These are phyloP conservation scores for Kondoa subrosea DNA, from an alignment of 768 basidiomycete species.

Conservation along the genomic window DNA sequence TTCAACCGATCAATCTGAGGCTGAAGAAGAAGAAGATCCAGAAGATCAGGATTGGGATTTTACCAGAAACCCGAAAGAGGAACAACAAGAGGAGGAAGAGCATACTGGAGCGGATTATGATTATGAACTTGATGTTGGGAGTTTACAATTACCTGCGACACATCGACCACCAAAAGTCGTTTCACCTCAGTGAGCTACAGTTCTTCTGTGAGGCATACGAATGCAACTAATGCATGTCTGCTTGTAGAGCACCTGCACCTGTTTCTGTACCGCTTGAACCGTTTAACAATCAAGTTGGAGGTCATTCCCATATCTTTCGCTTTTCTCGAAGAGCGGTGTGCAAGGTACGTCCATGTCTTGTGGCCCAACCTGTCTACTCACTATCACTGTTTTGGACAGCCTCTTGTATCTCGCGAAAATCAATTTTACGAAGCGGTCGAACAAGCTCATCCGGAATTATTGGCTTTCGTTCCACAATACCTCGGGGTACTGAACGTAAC, in stretches of 20 bases:
- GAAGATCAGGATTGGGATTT: neutral
- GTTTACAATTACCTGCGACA: conserved; percentile 12
- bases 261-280: conserved; percentile 64
- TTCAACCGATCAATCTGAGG: neutral
- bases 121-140: conserved; percentile 26
- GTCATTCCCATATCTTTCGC: conserved; percentile 91
- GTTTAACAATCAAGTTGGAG: conserved; percentile 94
- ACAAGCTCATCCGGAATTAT: conserved; percentile 72
- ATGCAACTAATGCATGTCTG: neutral
- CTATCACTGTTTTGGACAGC: conserved; percentile 39
- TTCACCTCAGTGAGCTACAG: neutral
- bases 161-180: conserved; percentile 10
- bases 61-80: conserved; percentile 20
- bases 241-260: neutral
- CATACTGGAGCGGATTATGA: conserved; percentile 21
- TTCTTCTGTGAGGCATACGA: neutral
- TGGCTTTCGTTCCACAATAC: conserved; percentile 92
- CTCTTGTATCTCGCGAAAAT: conserved; percentile 89
- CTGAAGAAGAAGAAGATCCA: neutral
- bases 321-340: conserved; percentile 95
- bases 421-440: conserved; percentile 96
- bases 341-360: conserved; percentile 52
- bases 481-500: conserved; percentile 97
- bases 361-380: conserved; percentile 1
- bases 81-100: conserved; percentile 14